These are phyloP conservation scores for Seiridium cupressi DNA, from an alignment of 2,329 filamentous ascomycete species.

Conservation along the genomic window DNA sequence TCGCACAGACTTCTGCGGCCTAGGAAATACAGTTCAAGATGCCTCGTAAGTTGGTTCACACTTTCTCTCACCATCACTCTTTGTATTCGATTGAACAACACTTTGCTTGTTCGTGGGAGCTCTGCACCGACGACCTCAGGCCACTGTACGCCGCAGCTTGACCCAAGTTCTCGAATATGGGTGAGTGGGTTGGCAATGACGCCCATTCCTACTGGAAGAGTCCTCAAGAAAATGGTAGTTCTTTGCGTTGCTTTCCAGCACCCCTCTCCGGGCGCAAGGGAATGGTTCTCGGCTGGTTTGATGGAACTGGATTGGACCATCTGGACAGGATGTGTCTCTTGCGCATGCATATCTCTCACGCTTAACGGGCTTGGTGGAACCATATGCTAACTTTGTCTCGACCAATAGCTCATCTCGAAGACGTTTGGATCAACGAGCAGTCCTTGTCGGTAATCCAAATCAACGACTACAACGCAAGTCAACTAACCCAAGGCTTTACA, in stretches of 20 bases:
- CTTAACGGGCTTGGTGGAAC: conserved; percentile 14
- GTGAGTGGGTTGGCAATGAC: too few species aligned
- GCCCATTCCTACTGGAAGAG: too few species aligned
- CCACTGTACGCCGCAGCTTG: too few species aligned
- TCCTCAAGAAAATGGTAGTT: too few species aligned
- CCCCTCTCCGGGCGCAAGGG: too few species aligned
- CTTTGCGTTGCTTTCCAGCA: too few species aligned
- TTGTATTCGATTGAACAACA: not conserved
- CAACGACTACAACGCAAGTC: not conserved
- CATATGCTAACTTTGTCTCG: not conserved
- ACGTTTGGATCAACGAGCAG: conserved; percentile 39
- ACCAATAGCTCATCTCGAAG: conserved; percentile 34
- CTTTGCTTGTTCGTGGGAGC: too few species aligned
- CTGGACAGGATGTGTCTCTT: not conserved
- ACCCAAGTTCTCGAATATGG: too few species aligned
- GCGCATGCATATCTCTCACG: not conserved
- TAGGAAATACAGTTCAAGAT: not conserved
- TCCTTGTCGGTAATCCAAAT: conserved; percentile 20
- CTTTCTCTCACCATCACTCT: not conserved
- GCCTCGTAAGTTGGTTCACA: not conserved
- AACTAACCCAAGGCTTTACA: conserved; percentile 22
- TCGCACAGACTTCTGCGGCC: not conserved
- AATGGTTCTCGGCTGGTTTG: too few species aligned
- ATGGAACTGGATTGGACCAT: not conserved
- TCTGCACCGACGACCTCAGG: too few species aligned